These are phyloP conservation scores for Plantago major DNA, from an alignment of 257 asterid genomes.

Conservation along the genomic window DNA sequence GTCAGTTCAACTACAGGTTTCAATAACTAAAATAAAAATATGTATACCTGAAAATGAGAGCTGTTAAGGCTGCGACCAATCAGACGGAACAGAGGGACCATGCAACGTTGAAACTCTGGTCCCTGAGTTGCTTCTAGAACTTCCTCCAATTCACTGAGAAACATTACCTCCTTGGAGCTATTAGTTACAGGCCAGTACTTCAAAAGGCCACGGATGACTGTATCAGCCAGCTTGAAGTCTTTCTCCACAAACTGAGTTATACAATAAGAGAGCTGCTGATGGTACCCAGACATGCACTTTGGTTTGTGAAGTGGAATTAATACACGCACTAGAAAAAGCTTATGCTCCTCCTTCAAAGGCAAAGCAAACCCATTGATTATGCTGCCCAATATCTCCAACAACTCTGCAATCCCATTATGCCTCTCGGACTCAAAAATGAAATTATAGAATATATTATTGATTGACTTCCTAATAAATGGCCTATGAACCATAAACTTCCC, in stretches of 20 bases:
- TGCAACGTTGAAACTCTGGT: constrained; percentile 35
- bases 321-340: constrained; percentile 38
- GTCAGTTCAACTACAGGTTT: neutral
- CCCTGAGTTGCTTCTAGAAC: constrained; percentile 38
- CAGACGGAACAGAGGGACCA: constrained; percentile 36
- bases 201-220: constrained; percentile 34
- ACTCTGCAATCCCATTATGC: constrained; percentile 38
- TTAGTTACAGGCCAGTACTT: constrained; percentile 46
- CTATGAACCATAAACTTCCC: constrained; percentile 43
- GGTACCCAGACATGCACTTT: constrained; percentile 29
- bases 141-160: constrained; percentile 45
- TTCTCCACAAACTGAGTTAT: constrained; percentile 37
- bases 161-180: constrained; percentile 39
- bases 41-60: constrained; percentile 41
- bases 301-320: constrained; percentile 46
- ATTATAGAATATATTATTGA: constrained; percentile 33
- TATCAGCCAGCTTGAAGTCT: constrained; percentile 34
- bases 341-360: constrained; percentile 45
- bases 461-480: constrained; percentile 38
- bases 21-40: neutral
- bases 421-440: constrained; percentile 39
- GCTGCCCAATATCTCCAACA: constrained; percentile 41
- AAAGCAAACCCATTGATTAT: constrained; percentile 41
- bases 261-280: constrained; percentile 37
- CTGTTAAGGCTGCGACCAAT: constrained; percentile 39